A percentile compares a stretch with the other conserved stretches of the same genome.
These are phyloP conservation scores for Linum usitatissimum DNA, from an alignment of 345 rosid genomes.

Conservation along the genomic window DNA sequence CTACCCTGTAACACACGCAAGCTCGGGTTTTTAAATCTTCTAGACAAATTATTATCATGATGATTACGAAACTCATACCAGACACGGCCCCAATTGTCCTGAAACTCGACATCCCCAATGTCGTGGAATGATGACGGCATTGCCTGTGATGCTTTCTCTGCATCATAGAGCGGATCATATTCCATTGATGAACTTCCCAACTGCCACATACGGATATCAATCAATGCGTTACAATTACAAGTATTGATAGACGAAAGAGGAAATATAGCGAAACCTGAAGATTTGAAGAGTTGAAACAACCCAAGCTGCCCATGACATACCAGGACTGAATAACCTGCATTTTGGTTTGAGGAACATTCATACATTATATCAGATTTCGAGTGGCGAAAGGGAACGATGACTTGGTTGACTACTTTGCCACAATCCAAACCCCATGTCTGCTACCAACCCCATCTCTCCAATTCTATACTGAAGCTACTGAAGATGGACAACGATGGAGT, in stretches of 20 bases:
- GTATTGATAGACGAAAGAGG: neutral
- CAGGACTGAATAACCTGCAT: slow-evolving; percentile 80
- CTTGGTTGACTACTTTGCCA: no score
- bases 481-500: no score
- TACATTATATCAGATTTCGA: no score
- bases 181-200: slow-evolving; percentile 67
- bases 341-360: neutral
- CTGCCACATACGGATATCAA: no score
- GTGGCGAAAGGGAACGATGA: neutral
- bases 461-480: no score
- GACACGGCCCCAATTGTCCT: slow-evolving; percentile 88
- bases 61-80: slow-evolving; percentile 36
- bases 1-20: slow-evolving; percentile 51
- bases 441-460: no score
- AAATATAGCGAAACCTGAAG: slow-evolving; percentile 53
- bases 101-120: slow-evolving; percentile 87
- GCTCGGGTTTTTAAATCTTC: neutral
- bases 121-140: slow-evolving; percentile 93
- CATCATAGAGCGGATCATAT: slow-evolving; percentile 70
- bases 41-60: neutral
- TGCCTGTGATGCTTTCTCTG: slow-evolving; percentile 63
- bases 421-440: no score
- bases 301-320: slow-evolving; percentile 94
- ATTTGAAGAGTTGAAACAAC: slow-evolving; percentile 86
- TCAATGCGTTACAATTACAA: no score